Conservation (phyloP, 805 yeast species). For the Candida easanensis region DNA sequence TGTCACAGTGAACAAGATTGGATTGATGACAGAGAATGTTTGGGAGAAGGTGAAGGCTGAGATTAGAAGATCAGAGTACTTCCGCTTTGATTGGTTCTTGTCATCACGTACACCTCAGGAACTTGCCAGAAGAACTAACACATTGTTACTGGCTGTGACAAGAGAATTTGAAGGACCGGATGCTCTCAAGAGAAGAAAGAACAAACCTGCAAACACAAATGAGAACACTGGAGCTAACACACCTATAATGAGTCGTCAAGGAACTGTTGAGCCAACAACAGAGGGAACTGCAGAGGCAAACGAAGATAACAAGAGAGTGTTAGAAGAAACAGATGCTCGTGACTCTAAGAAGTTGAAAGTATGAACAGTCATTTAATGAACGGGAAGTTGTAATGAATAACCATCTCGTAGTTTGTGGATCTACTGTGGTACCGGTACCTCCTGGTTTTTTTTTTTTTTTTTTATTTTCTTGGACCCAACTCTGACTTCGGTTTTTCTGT, state of each 20-base stretch:
- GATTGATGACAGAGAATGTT: constrained; percentile 56
- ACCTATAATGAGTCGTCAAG: constrained; percentile 31
- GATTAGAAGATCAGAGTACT: constrained; percentile 54
- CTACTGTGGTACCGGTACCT: no score
- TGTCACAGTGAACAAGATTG: constrained; percentile 59
- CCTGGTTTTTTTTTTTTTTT: no score
- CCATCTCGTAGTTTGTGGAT: no score
- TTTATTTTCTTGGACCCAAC: no score
- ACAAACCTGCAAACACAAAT: constrained; percentile 4
- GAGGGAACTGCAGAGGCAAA: neutral
- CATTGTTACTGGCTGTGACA: constrained; percentile 63
- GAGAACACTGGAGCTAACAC: constrained; percentile 10
- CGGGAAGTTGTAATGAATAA: no score
- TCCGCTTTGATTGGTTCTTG: constrained; percentile 73
- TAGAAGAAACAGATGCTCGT: constrained; percentile 9
- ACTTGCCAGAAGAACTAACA: constrained; percentile 63
- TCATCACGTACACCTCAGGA: constrained; percentile 71
- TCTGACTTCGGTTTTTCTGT: no score
- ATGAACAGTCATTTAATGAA: no score
- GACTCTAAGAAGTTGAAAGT: constrained; percentile 16
- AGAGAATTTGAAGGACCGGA: constrained; percentile 67
- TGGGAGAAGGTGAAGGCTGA: constrained; percentile 66
- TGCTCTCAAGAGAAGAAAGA: constrained; percentile 46
- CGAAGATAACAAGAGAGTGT: neutral
- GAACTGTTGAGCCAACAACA: constrained; percentile 29